A percentile compares a stretch with the other conserved stretches of the same genome.
Evolutionary conservation across 345 rosid species (phyloP).

Genomic region (Bruguiera parviflora): DNA sequence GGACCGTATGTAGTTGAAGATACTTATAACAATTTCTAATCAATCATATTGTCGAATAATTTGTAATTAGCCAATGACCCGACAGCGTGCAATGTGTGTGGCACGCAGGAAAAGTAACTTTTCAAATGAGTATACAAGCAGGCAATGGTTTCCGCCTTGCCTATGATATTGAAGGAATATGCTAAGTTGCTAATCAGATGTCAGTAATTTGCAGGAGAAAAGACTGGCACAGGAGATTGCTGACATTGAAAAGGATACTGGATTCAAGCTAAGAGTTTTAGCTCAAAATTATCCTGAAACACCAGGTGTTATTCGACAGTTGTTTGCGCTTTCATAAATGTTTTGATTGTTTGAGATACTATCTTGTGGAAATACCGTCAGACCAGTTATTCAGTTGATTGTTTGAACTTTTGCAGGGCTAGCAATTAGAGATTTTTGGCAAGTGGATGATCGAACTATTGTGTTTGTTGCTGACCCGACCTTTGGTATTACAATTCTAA

Average conservation of each 20-base stretch:
- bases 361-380: too few relatives aligned
- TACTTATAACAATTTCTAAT: too few relatives aligned
- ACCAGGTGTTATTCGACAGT: conserved; percentile 49
- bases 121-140: too few relatives aligned
- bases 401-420: conserved; percentile 42
- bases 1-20: too few relatives aligned
- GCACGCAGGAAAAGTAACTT: too few relatives aligned
- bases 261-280: conserved; percentile 76
- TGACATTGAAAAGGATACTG: conserved; percentile 75
- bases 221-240: conserved; percentile 66
- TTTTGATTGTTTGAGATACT: background rate
- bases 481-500: conserved; percentile 50
- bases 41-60: too few relatives aligned
- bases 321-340: background rate
- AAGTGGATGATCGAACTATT: conserved; percentile 79
- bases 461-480: conserved; percentile 91
- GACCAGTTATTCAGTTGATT: background rate
- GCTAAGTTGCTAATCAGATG: background rate
- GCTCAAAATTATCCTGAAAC: conserved; percentile 95
- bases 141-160: too few relatives aligned
- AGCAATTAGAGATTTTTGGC: conserved; percentile 84
- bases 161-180: background rate
- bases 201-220: conserved; percentile 55
- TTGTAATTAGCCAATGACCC: too few relatives aligned
- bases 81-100: too few relatives aligned